These are phyloP conservation scores for Triticum dicoccoides DNA, from an alignment of 176 grass and related monocot species.

Conservation along the genomic window DNA sequence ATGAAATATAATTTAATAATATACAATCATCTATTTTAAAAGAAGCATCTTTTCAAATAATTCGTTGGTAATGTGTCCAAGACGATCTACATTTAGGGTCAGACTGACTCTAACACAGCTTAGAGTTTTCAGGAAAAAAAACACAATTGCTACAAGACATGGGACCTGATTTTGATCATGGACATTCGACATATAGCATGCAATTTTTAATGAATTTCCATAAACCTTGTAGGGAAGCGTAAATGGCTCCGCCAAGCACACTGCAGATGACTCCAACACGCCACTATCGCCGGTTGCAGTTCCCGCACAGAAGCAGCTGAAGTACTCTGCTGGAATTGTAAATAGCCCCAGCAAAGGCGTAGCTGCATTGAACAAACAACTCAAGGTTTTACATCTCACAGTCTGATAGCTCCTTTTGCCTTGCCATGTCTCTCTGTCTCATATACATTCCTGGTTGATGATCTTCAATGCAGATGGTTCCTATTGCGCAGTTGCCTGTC, in stretches of 20 bases:
- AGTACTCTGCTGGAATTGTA: constrained; percentile 89
- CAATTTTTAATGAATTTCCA: background rate
- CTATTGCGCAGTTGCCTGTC: constrained; percentile 59
- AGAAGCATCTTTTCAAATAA: background rate
- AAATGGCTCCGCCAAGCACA: constrained; percentile 73
- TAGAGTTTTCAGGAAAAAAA: background rate
- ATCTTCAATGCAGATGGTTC: constrained; percentile 74
- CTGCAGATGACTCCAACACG: constrained; percentile 57
- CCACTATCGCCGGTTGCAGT: constrained; percentile 77
- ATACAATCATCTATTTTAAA: background rate
- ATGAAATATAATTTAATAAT: background rate
- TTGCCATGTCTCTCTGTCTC: background rate
- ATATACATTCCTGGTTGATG: background rate
- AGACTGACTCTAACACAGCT: background rate
- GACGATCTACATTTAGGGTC: background rate
- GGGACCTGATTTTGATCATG: background rate
- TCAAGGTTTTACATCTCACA: constrained; percentile 58
- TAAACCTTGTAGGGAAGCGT: constrained; percentile 56
- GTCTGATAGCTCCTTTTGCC: background rate
- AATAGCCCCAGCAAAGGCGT: constrained; percentile 75
- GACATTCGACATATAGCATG: background rate
- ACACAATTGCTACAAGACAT: background rate
- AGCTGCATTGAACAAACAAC: constrained; percentile 56
- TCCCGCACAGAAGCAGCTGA: constrained; percentile 96
- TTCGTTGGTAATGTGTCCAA: background rate